Evolutionary conservation across 192 early-diverging fungal species (phyloP).

Genomic region (Thoreauomyces humboldtii): DNA sequence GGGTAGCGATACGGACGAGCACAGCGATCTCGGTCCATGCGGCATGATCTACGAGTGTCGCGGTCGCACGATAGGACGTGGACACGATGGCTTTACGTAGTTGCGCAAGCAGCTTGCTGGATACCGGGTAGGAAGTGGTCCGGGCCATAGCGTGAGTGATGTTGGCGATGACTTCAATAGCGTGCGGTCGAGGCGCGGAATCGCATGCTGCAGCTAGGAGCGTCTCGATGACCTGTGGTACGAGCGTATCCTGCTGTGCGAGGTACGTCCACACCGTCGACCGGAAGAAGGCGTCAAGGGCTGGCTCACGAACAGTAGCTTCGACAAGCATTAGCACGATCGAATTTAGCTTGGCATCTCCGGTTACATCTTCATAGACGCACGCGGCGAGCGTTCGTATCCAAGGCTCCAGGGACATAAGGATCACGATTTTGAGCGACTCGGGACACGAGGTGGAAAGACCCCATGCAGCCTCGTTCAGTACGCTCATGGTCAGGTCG

Average conservation of each 20-base stretch:
- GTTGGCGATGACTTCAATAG: conserved; percentile 81
- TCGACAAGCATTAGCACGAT: conserved; percentile 78
- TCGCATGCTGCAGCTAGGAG: conserved; percentile 80
- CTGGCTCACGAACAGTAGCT: conserved; percentile 76
- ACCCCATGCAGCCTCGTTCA: conserved; percentile 80
- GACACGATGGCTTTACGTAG: conserved; percentile 78
- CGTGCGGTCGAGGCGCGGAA: conserved; percentile 71
- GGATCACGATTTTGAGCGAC: conserved; percentile 70
- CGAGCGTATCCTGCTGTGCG: conserved; percentile 74
- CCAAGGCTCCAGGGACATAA: conserved; percentile 93
- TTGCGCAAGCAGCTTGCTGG: conserved; percentile 76
- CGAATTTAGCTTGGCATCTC: conserved; percentile 56
- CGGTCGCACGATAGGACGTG: conserved; percentile 71
- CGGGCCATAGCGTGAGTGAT: conserved; percentile 80
- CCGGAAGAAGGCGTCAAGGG: conserved; percentile 83
- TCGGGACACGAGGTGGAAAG: conserved; percentile 70
- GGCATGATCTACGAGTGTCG: conserved; percentile 74
- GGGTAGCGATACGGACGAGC: conserved; percentile 81
- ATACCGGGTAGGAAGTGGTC: conserved; percentile 62
- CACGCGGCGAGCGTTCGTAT: conserved; percentile 72
- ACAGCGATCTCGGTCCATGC: conserved; percentile 93
- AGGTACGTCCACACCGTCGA: conserved; percentile 80
- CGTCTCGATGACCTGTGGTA: conserved; percentile 76
- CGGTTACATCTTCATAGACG: conserved; percentile 34
- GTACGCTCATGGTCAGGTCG: conserved; percentile 83